These are phyloP conservation scores for Lachnellula cervina DNA, from an alignment of 2,329 filamentous ascomycete genomes.

Conservation along the genomic window DNA sequence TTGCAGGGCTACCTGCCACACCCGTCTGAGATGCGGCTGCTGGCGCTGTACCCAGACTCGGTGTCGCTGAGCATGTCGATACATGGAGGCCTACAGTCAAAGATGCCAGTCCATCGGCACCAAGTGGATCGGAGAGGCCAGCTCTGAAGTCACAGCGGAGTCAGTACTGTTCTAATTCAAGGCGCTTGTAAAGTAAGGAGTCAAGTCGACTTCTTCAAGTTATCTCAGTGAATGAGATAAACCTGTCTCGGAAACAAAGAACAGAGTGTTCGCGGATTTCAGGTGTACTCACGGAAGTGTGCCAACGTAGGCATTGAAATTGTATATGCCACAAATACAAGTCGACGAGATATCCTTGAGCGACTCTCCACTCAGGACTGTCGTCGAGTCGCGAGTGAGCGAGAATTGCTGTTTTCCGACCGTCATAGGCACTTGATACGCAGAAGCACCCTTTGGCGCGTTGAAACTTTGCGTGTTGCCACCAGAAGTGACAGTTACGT, in stretches of 20 bases:
- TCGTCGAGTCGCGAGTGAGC: constrained; percentile 9
- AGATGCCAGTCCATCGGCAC: constrained; percentile 24
- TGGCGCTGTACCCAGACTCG: constrained; percentile 30
- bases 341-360: constrained; percentile 16
- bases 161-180: neutral
- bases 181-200: neutral
- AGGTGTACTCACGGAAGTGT: constrained; percentile 10
- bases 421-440: constrained; percentile 17
- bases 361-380: constrained; percentile 14
- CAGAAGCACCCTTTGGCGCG: constrained; percentile 18
- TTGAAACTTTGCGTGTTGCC: constrained; percentile 15
- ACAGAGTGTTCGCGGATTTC: neutral
- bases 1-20: neutral
- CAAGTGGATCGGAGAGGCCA: constrained; percentile 23
- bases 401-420: constrained; percentile 20
- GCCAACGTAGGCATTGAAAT: constrained; percentile 25
- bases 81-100: constrained; percentile 31
- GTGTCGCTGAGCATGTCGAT: constrained; percentile 29
- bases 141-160: neutral
- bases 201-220: neutral
- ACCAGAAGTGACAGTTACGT: constrained; percentile 29
- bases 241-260: no score
- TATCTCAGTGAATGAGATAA: no score
- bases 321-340: constrained; percentile 23
- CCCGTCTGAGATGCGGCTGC: constrained; percentile 5